Evolutionary conservation across 352 stramenopile genomes (phyloP).

Genomic region (Thraustochytrium striatum): DNA sequence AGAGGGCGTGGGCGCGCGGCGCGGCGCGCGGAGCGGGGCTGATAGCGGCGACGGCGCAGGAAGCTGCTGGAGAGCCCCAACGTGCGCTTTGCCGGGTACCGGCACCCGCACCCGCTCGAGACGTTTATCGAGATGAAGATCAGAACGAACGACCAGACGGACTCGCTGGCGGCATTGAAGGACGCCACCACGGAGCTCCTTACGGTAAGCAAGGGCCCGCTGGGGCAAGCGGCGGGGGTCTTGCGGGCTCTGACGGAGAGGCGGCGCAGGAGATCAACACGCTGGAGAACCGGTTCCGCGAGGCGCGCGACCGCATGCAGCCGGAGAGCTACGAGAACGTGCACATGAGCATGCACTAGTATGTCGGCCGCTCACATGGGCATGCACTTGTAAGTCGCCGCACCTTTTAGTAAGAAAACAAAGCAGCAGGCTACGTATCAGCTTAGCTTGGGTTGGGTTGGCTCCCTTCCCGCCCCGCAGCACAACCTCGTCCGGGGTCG

Average conservation of each 20-base stretch:
- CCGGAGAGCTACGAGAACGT: neutral
- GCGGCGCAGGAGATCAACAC: neutral
- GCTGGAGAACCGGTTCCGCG: constrained; percentile 34
- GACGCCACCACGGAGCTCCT: neutral
- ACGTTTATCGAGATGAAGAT: constrained; percentile 91
- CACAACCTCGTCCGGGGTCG: too few relatives aligned
- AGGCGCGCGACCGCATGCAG: neutral
- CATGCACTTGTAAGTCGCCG: neutral
- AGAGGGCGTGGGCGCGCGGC: neutral
- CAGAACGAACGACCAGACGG: constrained; percentile 63
- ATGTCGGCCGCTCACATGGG: neutral
- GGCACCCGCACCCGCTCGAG: constrained; percentile 91
- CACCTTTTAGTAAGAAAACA: neutral
- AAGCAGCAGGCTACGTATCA: neutral
- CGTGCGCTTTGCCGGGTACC: constrained; percentile 87
- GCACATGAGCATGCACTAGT: neutral
- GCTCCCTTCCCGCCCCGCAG: too few relatives aligned
- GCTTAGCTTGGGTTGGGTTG: constrained; percentile 5
- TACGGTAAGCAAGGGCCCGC: neutral
- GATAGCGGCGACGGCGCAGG: neutral
- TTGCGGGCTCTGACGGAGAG: neutral
- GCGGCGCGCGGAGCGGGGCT: neutral
- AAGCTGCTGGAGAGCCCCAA: constrained; percentile 65
- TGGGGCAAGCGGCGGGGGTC: neutral
- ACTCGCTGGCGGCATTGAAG: neutral